Conservation (phyloP, 768 basidiomycete genomes). For the Suillus alpinus region DNA sequence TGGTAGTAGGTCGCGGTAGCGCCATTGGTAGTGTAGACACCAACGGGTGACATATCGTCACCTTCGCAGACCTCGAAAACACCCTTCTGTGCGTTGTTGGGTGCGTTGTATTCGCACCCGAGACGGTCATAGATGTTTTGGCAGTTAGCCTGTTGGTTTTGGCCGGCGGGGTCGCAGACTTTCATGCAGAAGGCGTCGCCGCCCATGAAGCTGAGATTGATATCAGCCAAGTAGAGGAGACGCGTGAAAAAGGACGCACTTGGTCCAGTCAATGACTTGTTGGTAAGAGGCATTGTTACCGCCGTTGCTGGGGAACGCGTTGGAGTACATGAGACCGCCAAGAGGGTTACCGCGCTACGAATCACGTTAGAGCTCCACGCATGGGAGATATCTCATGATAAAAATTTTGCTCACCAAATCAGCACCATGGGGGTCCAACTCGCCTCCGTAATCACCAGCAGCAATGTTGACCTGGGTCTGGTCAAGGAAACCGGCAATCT, state of each 20-base stretch:
- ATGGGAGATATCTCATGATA: slow-evolving; percentile 19
- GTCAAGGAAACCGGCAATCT: slow-evolving; percentile 61
- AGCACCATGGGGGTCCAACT: slow-evolving; percentile 70
- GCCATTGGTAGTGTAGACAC: slow-evolving; percentile 44
- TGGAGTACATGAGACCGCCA: slow-evolving; percentile 64
- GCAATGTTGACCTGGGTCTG: slow-evolving; percentile 55
- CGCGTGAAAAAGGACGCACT: slow-evolving; percentile 37
- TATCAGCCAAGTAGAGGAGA: background rate
- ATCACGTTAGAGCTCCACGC: slow-evolving; percentile 26
- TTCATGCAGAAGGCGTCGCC: slow-evolving; percentile 65
- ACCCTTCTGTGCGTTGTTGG: slow-evolving; percentile 55
- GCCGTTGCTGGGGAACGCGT: slow-evolving; percentile 40
- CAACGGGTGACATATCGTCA: slow-evolving; percentile 62
- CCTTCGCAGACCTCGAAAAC: slow-evolving; percentile 65
- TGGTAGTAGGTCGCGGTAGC: slow-evolving; percentile 42
- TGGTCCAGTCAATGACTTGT: slow-evolving; percentile 70
- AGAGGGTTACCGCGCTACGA: slow-evolving; percentile 66
- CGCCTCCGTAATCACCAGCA: slow-evolving; percentile 59
- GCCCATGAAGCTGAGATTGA: slow-evolving; percentile 65
- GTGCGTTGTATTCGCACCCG: slow-evolving; percentile 72
- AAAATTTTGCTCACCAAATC: slow-evolving; percentile 39
- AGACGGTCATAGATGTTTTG: slow-evolving; percentile 75
- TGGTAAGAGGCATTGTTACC: slow-evolving; percentile 40
- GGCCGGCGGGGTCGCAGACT: slow-evolving; percentile 57
- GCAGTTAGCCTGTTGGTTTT: slow-evolving; percentile 55